phyloP scores from a whole-genome alignment of 2,329 filamentous ascomycete genomes.

The Claviceps monticola region DNA sequence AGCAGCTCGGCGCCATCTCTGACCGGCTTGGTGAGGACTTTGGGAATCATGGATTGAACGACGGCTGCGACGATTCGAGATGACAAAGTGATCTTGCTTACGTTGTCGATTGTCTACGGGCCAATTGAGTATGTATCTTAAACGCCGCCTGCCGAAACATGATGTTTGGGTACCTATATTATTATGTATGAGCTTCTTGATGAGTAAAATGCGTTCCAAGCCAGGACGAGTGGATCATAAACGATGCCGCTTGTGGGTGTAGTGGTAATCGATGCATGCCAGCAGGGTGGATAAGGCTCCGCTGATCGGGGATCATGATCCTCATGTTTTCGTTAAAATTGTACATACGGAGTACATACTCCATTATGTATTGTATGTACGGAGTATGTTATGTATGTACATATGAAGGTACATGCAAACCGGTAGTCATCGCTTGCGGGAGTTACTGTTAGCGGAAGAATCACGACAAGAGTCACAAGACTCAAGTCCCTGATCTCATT shows the following conservation, averaged over 20 bases:
- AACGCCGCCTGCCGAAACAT: not conserved
- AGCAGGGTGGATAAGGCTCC: conserved; percentile 1
- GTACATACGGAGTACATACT: no score
- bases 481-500: no score
- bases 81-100: not conserved
- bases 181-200: not conserved
- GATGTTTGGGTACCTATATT: no score
- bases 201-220: not conserved
- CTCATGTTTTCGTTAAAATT: not conserved
- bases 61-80: not conserved
- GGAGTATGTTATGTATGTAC: no score
- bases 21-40: conserved; percentile 1
- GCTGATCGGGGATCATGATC: not conserved
- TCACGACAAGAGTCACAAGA: no score
- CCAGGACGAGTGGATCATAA: not conserved
- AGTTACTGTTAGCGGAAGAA: no score
- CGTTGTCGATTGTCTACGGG: not conserved
- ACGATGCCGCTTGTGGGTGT: not conserved
- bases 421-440: no score
- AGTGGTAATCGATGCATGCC: not conserved
- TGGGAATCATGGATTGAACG: conserved; percentile 1
- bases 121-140: no score
- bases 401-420: no score
- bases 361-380: no score
- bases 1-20: conserved; percentile 19